Conservation (phyloP, 2,329 filamentous ascomycete species). For the Calycina marina region DNA sequence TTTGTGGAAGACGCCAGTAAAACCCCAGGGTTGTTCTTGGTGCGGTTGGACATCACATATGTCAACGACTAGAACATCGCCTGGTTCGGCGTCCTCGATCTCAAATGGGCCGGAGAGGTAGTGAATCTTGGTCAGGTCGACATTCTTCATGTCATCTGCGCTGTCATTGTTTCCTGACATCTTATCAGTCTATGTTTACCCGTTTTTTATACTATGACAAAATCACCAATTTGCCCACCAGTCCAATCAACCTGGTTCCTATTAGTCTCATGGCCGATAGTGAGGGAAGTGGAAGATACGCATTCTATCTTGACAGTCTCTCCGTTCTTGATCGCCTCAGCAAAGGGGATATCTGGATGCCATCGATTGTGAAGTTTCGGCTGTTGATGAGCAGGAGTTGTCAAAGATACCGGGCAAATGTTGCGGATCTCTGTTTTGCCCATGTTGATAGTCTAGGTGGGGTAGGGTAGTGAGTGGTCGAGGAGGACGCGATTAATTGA, state of each 20-base stretch:
- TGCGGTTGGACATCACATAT: slow-evolving; percentile 65
- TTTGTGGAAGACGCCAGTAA: slow-evolving; percentile 47
- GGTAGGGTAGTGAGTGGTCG: too few species aligned
- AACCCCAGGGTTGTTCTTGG: slow-evolving; percentile 61
- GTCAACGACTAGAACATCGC: slow-evolving; percentile 66
- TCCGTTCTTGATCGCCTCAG: slow-evolving; percentile 59
- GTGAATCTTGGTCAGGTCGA: slow-evolving; percentile 73
- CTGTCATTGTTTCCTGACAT: slow-evolving; percentile 59
- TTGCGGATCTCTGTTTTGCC: slow-evolving; percentile 47
- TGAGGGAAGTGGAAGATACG: slow-evolving; percentile 31
- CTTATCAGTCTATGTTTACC: neutral
- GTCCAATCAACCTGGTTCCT: slow-evolving; percentile 30
- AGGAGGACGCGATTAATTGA: too few species aligned
- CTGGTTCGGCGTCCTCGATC: slow-evolving; percentile 68
- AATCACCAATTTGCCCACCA: slow-evolving; percentile 67
- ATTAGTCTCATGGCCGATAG: slow-evolving; percentile 15
- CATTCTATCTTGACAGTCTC: slow-evolving; percentile 93
- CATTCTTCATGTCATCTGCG: slow-evolving; percentile 75
- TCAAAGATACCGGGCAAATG: slow-evolving; percentile 56
- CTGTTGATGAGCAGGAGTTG: slow-evolving; percentile 58
- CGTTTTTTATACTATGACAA: neutral
- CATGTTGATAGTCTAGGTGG: too few species aligned
- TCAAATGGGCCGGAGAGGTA: slow-evolving; percentile 86
- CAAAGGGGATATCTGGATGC: slow-evolving; percentile 78
- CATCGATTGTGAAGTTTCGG: slow-evolving; percentile 68